Evolutionary conservation across 2,329 filamentous ascomycete species (phyloP).

Genomic region (Venturiaceae sp.): DNA sequence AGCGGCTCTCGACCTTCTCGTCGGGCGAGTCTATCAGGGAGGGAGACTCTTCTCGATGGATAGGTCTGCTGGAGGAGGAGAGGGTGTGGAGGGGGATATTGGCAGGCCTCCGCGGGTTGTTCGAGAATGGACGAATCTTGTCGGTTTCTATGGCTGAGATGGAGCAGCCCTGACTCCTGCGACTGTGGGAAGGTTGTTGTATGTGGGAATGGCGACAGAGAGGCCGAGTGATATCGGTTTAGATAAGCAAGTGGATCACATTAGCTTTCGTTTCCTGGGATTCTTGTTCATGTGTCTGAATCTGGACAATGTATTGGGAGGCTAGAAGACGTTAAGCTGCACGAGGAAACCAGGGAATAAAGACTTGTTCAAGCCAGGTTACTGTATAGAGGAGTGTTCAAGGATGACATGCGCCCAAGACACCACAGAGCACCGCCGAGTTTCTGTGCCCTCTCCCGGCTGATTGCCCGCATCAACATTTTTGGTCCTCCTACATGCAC

Average conservation of each 20-base stretch:
- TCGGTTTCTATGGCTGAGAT: constrained; percentile 59
- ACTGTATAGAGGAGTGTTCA: neutral
- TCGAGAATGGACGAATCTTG: constrained; percentile 73
- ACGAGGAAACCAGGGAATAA: neutral
- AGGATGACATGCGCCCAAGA: neutral
- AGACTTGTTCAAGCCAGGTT: neutral
- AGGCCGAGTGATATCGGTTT: neutral
- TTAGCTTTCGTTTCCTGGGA: neutral
- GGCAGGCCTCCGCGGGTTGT: constrained; percentile 57
- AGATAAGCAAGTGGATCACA: constrained; percentile 1
- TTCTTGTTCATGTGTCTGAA: neutral
- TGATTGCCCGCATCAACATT: neutral
- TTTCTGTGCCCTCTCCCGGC: too few relatives aligned
- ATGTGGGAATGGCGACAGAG: neutral
- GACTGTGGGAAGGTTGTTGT: neutral
- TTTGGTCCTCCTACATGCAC: neutral
- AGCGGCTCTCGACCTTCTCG: constrained; percentile 29
- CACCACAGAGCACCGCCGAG: too few relatives aligned
- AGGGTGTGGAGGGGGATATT: constrained; percentile 83
- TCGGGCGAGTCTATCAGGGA: constrained; percentile 17
- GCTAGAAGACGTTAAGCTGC: neutral
- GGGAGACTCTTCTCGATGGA: neutral
- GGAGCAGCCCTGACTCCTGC: constrained; percentile 7
- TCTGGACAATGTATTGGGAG: neutral
- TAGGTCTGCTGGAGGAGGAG: constrained; percentile 25